Conservation (phyloP, 495 filamentous ascomycete genomes). For the Oidiodendron maius region DNA sequence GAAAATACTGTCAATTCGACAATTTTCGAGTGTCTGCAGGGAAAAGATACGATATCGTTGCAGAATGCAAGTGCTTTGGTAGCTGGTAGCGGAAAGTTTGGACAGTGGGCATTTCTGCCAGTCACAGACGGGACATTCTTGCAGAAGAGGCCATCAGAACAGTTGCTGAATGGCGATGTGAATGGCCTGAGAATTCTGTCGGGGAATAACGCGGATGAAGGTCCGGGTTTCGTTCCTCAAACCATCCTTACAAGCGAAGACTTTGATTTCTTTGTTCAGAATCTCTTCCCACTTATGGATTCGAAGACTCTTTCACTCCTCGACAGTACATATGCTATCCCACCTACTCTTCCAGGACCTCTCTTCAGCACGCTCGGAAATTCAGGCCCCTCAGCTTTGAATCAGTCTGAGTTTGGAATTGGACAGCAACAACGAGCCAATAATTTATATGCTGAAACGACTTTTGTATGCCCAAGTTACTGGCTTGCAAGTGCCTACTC, state of each 20-base stretch:
- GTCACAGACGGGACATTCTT: constrained; percentile 57
- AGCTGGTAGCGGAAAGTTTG: constrained; percentile 32
- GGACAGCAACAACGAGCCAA: constrained; percentile 13
- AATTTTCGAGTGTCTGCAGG: constrained; percentile 48
- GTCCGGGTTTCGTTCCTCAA: constrained; percentile 8
- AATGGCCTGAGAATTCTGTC: constrained; percentile 46
- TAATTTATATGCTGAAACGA: constrained; percentile 55
- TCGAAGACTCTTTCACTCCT: background rate
- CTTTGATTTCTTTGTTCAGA: background rate
- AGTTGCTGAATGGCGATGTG: constrained; percentile 40
- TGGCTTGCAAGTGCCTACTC: constrained; percentile 54
- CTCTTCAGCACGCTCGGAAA: constrained; percentile 31
- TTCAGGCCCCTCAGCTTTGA: constrained; percentile 31
- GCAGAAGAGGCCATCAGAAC: constrained; percentile 41
- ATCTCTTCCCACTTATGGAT: background rate
- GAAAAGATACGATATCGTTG: constrained; percentile 40
- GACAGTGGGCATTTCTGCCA: constrained; percentile 53
- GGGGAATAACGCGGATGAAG: constrained; percentile 51
- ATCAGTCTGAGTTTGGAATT: constrained; percentile 34
- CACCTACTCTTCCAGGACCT: constrained; percentile 23
- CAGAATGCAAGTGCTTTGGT: constrained; percentile 50
- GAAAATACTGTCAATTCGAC: constrained; percentile 17
- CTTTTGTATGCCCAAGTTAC: constrained; percentile 54
- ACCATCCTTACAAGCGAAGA: background rate
- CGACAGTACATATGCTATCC: background rate